Conservation (phyloP, 768 basidiomycete genomes). For the Russula virescens region DNA sequence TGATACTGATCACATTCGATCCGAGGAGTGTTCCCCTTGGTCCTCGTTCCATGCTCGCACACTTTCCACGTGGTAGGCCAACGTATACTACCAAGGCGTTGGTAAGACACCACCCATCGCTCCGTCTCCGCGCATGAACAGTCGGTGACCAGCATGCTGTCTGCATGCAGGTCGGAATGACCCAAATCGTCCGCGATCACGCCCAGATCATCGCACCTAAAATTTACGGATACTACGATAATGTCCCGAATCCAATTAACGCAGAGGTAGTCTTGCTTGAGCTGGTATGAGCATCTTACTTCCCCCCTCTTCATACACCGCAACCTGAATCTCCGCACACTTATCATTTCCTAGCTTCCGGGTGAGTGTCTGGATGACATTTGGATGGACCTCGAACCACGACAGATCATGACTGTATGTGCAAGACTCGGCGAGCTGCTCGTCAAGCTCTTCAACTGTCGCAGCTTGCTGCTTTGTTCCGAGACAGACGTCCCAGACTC, state of each 20-base stretch:
- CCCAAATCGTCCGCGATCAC: conserved; percentile 25
- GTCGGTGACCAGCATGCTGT: not conserved
- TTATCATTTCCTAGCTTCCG: conserved; percentile 24
- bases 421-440: conserved; percentile 28
- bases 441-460: conserved; percentile 29
- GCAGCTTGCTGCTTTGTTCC: conserved; percentile 27
- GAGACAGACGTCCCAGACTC: conserved; percentile 27
- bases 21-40: conserved; percentile 29
- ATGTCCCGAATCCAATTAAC: conserved; percentile 29
- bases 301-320: not conserved
- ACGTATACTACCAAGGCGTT: conserved; percentile 30
- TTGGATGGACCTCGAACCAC: conserved; percentile 26
- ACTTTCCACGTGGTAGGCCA: conserved; percentile 31
- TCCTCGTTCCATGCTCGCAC: conserved; percentile 30
- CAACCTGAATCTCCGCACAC: conserved; percentile 12
- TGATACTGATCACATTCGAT: conserved; percentile 31
- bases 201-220: conserved; percentile 28
- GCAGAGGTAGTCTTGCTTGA: conserved; percentile 32
- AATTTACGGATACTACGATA: conserved; percentile 30
- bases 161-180: conserved; percentile 30
- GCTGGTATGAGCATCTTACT: conserved; percentile 25
- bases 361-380: conserved; percentile 29
- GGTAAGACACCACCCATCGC: conserved; percentile 21
- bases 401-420: conserved; percentile 27
- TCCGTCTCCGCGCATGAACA: not conserved